Base-by-base conservation (phyloP, 78 protist species). In the Dictyostelium intermedium region DNA sequence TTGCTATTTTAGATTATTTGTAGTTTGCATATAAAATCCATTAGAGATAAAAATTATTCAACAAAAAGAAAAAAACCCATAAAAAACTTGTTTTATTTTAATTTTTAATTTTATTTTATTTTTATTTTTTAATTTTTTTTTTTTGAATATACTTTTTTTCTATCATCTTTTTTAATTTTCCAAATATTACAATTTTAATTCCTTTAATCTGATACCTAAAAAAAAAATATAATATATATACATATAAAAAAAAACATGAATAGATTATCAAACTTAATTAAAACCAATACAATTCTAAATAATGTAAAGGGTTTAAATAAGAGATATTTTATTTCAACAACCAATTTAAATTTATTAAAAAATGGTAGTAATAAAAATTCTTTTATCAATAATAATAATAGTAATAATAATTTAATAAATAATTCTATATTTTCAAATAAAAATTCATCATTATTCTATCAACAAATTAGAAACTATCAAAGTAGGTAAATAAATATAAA, bases 381-480 rank as follows among this genome's bases (percentile, higher is more conserved):
- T 16, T 9, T 72, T 14, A 72, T 18, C 23, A 72, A 72, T 34
- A 32, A 11, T 10, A 69, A 14, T 0, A 27, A 30, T 32, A 70
- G 13, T 34, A 32, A 5, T 4, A 70, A 70, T 34, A 72, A 18
- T 72, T 72, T 72, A 72, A 66, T 10, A 27, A 27, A 27, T 10
- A 66, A 9, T 66, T 27, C 39, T 11, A 23, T 66, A 27, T 66
- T 66, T 66, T 11, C 13, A 66, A 66, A 66, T 66, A 5, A 27
- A 66, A 53, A 53, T 53, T 56, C 66, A 56, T 56, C 9, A 56
- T 56, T 56, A 20, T 72, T 72, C 14, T 32, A 13, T 34, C 79
- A 72, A 72, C 79, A 72, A 72, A 34, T 72, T 34, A 72, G 79
- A 72, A 80, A 80, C 18, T 61, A 39, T 80, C 80, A 60, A 80